Conservation (phyloP, 164 flowering plant genomes). For the Liriodendron chinense region DNA sequence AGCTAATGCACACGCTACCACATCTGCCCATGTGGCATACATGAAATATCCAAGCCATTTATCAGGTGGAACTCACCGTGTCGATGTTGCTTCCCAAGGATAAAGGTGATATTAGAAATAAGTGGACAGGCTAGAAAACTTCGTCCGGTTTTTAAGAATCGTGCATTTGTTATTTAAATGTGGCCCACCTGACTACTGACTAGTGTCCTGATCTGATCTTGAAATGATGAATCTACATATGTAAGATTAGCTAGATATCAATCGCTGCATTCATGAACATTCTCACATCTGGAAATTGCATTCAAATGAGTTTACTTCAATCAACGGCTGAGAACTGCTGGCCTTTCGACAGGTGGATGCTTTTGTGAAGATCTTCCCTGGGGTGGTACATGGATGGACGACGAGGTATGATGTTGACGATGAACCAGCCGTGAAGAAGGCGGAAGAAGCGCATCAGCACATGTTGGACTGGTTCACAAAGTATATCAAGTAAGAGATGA, state of each 20-base stretch:
- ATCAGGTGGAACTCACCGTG: no score
- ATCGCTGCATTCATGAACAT: neutral
- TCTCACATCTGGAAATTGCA: neutral
- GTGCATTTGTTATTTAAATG: no score
- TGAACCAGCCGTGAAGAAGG: conserved; percentile 31
- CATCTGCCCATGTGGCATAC: no score
- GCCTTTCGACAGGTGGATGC: conserved; percentile 25
- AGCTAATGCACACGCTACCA: no score
- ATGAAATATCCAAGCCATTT: no score
- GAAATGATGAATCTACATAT: no score
- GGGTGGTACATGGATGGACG: conserved; percentile 43
- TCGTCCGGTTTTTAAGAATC: neutral
- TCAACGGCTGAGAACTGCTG: neutral
- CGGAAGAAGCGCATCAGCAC: conserved; percentile 39
- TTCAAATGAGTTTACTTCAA: neutral
- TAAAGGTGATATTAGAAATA: no score
- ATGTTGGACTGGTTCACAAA: conserved; percentile 39
- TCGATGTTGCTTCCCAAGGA: no score
- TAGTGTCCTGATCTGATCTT: no score
- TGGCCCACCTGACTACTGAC: no score
- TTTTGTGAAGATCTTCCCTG: conserved; percentile 40
- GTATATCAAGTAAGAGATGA: conserved; percentile 25
- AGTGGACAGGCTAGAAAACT: no score
- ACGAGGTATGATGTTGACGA: conserved; percentile 31
- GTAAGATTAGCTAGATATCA: neutral